These are phyloP conservation scores for Sicyos edulis DNA, from an alignment of 306 rosid genomes.

Conservation along the genomic window DNA sequence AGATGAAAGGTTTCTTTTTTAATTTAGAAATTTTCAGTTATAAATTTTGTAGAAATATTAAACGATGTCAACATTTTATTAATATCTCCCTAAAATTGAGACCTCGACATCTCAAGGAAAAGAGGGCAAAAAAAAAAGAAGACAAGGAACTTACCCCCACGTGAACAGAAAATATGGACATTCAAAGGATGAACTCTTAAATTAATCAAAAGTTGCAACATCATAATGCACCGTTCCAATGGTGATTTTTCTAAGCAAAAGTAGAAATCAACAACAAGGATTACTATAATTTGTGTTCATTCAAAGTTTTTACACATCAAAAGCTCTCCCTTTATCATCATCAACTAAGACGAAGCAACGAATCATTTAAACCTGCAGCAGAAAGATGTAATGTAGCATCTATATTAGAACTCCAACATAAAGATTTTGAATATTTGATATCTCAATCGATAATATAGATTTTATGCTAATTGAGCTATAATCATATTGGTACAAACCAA, in stretches of 20 bases:
- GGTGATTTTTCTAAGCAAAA: slow-evolving; percentile 18
- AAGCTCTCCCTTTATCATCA: slow-evolving; percentile 18
- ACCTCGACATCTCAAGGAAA: neutral
- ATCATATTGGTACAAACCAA: neutral
- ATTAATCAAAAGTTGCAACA: slow-evolving; percentile 16
- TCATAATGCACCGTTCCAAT: neutral
- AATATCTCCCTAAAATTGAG: too few relatives aligned
- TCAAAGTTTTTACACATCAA: slow-evolving; percentile 13
- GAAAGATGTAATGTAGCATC: neutral
- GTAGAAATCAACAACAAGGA: slow-evolving; percentile 11
- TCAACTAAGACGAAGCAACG: neutral
- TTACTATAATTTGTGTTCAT: neutral
- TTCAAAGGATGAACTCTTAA: neutral
- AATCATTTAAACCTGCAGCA: slow-evolving; percentile 1
- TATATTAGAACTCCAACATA: neutral
- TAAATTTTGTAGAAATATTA: too few relatives aligned
- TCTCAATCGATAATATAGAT: too few relatives aligned
- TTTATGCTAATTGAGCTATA: too few relatives aligned
- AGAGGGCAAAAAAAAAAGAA: too few relatives aligned
- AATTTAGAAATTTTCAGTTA: too few relatives aligned
- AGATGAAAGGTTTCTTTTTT: too few relatives aligned
- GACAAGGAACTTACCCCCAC: neutral
- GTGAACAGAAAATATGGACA: neutral
- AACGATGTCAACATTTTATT: too few relatives aligned
- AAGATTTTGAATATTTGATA: too few relatives aligned